These are phyloP conservation scores for Stentor roeselii DNA, from an alignment of 73 alveolate genomes.

Conservation along the genomic window DNA sequence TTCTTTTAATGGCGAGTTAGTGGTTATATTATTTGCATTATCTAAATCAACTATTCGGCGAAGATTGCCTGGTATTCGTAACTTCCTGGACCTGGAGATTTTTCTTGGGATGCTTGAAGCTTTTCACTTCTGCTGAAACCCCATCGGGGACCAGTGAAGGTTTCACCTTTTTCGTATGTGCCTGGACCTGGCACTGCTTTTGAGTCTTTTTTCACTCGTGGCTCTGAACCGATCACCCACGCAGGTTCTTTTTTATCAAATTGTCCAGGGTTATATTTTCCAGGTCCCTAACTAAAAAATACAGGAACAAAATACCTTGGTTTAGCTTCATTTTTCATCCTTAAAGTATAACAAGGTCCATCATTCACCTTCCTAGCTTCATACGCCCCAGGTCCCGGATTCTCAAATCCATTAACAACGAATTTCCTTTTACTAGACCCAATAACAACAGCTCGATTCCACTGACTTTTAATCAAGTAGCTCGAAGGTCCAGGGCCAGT, in stretches of 20 bases:
- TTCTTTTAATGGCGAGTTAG: background rate
- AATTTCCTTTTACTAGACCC: background rate
- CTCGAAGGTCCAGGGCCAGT: background rate
- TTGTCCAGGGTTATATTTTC: background rate
- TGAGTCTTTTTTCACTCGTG: background rate
- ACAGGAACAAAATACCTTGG: background rate
- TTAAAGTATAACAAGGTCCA: background rate
- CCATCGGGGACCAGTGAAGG: background rate
- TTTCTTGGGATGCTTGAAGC: no score
- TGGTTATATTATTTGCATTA: no score
- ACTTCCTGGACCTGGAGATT: background rate
- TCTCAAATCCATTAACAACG: no score
- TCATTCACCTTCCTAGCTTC: background rate
- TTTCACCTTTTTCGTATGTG: background rate
- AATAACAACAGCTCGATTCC: background rate
- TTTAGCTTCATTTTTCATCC: background rate
- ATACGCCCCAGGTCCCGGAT: conserved; percentile 7
- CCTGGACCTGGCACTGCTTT: background rate
- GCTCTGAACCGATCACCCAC: background rate
- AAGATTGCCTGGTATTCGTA: background rate
- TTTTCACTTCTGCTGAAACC: no score
- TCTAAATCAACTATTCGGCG: no score
- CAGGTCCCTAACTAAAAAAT: background rate
- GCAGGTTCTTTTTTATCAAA: background rate
- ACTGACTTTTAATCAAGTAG: background rate